Percentiles rank a stretch among this genome's conserved stretches.
These are phyloP conservation scores for Magnolia changhungtana DNA, from an alignment of 164 flowering plant species.

Conservation along the genomic window DNA sequence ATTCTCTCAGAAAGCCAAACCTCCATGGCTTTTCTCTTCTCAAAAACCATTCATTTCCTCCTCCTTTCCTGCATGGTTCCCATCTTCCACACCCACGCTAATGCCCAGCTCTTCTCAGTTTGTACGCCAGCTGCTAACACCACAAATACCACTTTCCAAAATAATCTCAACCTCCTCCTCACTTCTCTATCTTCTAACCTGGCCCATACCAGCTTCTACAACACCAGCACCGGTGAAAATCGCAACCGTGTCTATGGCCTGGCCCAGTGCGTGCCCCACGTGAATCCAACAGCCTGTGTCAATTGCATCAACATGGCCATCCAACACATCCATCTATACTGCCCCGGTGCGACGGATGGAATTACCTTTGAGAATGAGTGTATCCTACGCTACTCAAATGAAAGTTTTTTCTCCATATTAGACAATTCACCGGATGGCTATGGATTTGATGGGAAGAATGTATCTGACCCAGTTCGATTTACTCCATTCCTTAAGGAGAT, in stretches of 20 bases:
- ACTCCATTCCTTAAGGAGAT: background rate
- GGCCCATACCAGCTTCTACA: slow-evolving; percentile 3
- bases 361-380: slow-evolving; percentile 1
- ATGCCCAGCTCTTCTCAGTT: background rate
- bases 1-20: no score
- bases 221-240: slow-evolving; percentile 4
- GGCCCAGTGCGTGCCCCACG: slow-evolving; percentile 14
- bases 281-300: background rate
- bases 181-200: slow-evolving; percentile 1
- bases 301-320: slow-evolving; percentile 7
- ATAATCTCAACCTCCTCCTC: slow-evolving; percentile 16
- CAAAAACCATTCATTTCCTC: no score
- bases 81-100: background rate
- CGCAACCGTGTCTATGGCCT: slow-evolving; percentile 10
- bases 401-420: background rate
- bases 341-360: slow-evolving; percentile 7
- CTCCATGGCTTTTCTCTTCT: no score
- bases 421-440: no score
- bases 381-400: slow-evolving; percentile 15
- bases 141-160: background rate
- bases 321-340: background rate
- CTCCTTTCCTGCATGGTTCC: background rate
- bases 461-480: background rate
- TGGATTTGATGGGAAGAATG: no score
- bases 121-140: slow-evolving; percentile 4